phyloP scores from a whole-genome alignment of 2,329 filamentous ascomycete genomes.

The Fusarium tuaranense region DNA sequence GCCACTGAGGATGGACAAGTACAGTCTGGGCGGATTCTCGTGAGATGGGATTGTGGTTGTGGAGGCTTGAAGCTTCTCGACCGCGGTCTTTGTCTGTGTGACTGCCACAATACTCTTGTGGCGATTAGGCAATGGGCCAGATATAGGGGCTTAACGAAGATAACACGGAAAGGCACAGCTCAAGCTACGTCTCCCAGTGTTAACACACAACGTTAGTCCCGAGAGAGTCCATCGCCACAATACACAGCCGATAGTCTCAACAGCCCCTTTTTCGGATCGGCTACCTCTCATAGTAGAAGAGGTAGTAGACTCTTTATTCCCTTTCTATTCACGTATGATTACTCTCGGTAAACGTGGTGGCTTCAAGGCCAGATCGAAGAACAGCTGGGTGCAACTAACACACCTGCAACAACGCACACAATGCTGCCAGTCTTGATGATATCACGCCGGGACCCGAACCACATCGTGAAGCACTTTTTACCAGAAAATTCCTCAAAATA shows the following conservation, averaged over 20 bases:
- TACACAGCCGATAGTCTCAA: not conserved
- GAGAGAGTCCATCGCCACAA: not conserved
- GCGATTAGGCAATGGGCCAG: not conserved
- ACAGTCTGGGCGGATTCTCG: not conserved
- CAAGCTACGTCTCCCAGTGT: not conserved
- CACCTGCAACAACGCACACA: not conserved
- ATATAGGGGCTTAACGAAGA: not conserved
- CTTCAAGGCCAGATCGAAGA: not conserved
- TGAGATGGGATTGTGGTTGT: not conserved
- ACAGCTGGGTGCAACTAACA: not conserved
- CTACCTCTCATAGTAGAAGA: not conserved
- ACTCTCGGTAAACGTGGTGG: not conserved
- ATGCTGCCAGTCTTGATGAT: not conserved
- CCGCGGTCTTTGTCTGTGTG: not conserved
- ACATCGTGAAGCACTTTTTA: not conserved
- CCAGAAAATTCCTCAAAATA: not conserved
- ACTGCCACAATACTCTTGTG: not conserved
- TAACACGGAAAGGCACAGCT: not conserved
- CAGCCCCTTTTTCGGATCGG: not conserved
- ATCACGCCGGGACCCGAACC: not conserved
- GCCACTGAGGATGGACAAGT: too few relatives aligned
- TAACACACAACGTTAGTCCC: not conserved
- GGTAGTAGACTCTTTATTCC: fast-evolving
- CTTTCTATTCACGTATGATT: not conserved
- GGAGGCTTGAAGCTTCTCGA: not conserved